Evolutionary conservation across 2,329 filamentous ascomycete species (phyloP), one percentile per base, ranked within the genome.

Genomic region (Uncinocarpus reesii): DNA sequence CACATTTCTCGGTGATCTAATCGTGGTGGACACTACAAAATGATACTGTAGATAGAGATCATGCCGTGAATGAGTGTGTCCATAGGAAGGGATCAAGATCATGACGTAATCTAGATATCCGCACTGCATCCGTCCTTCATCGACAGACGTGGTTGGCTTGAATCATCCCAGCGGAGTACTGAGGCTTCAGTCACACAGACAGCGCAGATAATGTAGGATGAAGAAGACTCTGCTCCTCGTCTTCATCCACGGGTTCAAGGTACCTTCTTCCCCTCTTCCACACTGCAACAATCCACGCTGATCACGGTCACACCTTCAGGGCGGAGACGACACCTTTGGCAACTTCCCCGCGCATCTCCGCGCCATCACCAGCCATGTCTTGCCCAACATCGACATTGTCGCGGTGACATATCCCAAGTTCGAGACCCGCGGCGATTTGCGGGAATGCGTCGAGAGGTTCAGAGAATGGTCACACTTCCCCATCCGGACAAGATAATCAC

Each of bases 201-300:
- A 20, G 23, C 35, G 21, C 4, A 37, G 34, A 45, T 21, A 29
- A 42, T 45, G 36, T 44, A 65, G 51, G 48, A 71, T 71, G 69
- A 65, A 62, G 52, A 72, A 71, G 53, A 71, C 67, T 50, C 56
- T 72, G 34, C 59, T 72, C 40, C 58, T 72, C 35, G 69, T 71
- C 40, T 72, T 71, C 50, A 70, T 73, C 24, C 70, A 73, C 50
- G 70, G 70, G 32, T 73, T 73, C 57, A 69, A 71, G 63, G 70
- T 72, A 56, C 32, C 60, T 38, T 28, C 11, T 23, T 6, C 8
- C 15, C 21, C 18, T 29, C 26, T 29, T 6, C 26, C 16, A 5
- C 16, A 4, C 35, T 7, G 35, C 7, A 5, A 3, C 32, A 8
- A 8, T n/a, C 11, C 29, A n/a, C 29, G 4, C 11, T 34, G 31